Percentiles rank a stretch among this genome's conserved stretches.
phyloP scores from a whole-genome alignment of 805 yeast genomes.

The Spathaspora arborariae region DNA sequence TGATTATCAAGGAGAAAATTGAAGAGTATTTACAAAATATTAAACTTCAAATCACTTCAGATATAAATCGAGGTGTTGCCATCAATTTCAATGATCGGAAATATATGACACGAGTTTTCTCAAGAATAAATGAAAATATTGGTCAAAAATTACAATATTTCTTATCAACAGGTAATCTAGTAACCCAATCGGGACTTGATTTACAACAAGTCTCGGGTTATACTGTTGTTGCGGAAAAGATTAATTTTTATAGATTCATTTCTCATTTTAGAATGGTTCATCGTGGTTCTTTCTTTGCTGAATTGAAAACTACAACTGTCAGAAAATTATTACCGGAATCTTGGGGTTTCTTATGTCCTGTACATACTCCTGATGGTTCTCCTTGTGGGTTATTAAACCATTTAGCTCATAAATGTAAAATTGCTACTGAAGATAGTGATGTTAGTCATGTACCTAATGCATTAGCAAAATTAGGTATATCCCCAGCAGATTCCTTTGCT shows the following conservation, averaged over 20 bases:
- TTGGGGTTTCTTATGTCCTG: conserved; percentile 99
- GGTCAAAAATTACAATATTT: conserved; percentile 94
- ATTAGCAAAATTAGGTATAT: conserved; percentile 71
- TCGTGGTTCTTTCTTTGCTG: conserved; percentile 98
- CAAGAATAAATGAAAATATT: conserved; percentile 84
- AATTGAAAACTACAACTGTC: conserved; percentile 94
- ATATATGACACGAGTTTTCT: conserved; percentile 75
- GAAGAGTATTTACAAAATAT: conserved; percentile 85
- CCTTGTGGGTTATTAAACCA: conserved; percentile 98
- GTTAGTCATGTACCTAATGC: conserved; percentile 67
- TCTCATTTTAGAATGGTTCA: conserved; percentile 99
- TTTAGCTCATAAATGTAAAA: conserved; percentile 90
- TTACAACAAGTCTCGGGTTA: conserved; percentile 97
- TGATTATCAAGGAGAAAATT: conserved; percentile 93
- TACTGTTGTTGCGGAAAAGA: conserved; percentile 98
- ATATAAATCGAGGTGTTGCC: conserved; percentile 73
- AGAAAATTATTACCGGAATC: conserved; percentile 95
- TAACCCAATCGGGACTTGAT: conserved; percentile 95
- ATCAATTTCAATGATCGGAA: conserved; percentile 81
- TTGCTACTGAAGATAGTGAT: conserved; percentile 74
- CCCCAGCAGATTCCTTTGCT: conserved; percentile 72
- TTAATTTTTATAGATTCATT: conserved; percentile 92
- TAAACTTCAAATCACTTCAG: conserved; percentile 70
- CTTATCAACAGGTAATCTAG: conserved; percentile 94
- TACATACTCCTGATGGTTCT: conserved; percentile 99